Percentiles rank a stretch among this genome's conserved stretches.
Evolutionary conservation across 176 grass and related monocot genomes (phyloP).

Genomic region (Aechmea fasciata): DNA sequence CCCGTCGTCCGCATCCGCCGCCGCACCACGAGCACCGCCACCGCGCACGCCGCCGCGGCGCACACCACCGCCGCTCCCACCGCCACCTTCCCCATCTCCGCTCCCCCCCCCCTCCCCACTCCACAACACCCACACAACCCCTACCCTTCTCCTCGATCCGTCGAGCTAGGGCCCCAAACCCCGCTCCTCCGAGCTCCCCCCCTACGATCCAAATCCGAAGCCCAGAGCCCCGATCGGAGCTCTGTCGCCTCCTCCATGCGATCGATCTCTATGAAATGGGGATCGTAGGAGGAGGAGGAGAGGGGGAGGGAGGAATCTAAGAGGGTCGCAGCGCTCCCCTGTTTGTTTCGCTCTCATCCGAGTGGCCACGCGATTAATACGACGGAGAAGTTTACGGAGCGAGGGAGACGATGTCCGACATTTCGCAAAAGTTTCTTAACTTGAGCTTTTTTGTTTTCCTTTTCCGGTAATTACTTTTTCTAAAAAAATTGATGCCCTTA

Average conservation of each 20-base stretch:
- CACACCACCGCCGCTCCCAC: constrained; percentile 12
- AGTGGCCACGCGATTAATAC: background rate
- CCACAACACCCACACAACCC: background rate
- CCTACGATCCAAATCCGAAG: too few relatives aligned
- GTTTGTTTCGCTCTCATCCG: background rate
- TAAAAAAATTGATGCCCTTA: too few relatives aligned
- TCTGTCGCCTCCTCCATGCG: background rate
- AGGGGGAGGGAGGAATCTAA: background rate
- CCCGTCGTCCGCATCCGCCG: constrained; percentile 27
- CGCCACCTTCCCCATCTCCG: constrained; percentile 36
- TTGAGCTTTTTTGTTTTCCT: too few relatives aligned
- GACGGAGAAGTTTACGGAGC: background rate
- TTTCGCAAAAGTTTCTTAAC: too few relatives aligned
- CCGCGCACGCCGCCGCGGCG: constrained; percentile 22
- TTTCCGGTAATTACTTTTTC: too few relatives aligned
- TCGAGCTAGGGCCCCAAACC: background rate
- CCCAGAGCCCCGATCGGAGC: background rate
- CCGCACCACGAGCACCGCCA: constrained; percentile 22
- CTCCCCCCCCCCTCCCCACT: background rate
- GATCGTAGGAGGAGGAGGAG: background rate
- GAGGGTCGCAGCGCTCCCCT: background rate
- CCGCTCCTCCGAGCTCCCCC: too few relatives aligned
- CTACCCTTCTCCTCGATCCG: background rate
- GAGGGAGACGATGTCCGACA: too few relatives aligned
- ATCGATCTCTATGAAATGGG: too few relatives aligned